Percentiles rank a stretch among this genome's conserved stretches.
These are phyloP conservation scores for Teunomyces gatunensis DNA, from an alignment of 805 yeast genomes.

Conservation along the genomic window DNA sequence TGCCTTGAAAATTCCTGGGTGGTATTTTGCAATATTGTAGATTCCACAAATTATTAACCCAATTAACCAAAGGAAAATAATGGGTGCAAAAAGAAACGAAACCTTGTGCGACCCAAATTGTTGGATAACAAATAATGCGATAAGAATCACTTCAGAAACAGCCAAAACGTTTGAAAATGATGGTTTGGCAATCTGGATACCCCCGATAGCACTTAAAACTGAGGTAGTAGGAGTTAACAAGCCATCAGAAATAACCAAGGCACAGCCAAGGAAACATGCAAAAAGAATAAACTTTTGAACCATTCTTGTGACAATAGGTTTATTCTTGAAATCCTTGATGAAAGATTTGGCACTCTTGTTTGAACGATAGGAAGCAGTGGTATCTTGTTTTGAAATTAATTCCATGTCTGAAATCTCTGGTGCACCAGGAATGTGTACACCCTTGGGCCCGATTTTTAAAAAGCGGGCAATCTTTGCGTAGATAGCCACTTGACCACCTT, in stretches of 20 bases:
- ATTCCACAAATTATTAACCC: slow-evolving; percentile 46
- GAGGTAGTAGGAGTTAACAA: slow-evolving; percentile 64
- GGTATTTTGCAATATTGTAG: slow-evolving; percentile 39
- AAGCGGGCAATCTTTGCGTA: slow-evolving; percentile 55
- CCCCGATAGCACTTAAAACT: slow-evolving; percentile 55
- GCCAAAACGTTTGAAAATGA: slow-evolving; percentile 43
- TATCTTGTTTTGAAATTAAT: slow-evolving; percentile 35
- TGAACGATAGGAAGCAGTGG: slow-evolving; percentile 26
- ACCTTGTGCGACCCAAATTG: slow-evolving; percentile 49
- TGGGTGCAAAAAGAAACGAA: slow-evolving; percentile 53
- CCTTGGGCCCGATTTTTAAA: slow-evolving; percentile 45
- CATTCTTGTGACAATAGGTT: slow-evolving; percentile 24
- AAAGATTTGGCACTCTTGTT: slow-evolving; percentile 10
- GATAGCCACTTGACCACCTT: slow-evolving; percentile 65
- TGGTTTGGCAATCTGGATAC: slow-evolving; percentile 53
- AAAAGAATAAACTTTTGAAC: slow-evolving; percentile 33
- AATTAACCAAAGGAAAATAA: slow-evolving; percentile 50
- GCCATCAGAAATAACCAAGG: slow-evolving; percentile 59
- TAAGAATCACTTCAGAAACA: slow-evolving; percentile 47
- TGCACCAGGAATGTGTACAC: slow-evolving; percentile 43
- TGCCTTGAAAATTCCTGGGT: slow-evolving; percentile 46
- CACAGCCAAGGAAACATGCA: slow-evolving; percentile 52
- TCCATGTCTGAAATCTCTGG: slow-evolving; percentile 28
- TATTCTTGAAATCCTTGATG: slow-evolving; percentile 15
- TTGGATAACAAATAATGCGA: slow-evolving; percentile 46